A percentile compares a stretch with the other conserved stretches of the same genome.
Evolutionary conservation across 352 stramenopile genomes (phyloP).

Genomic region (Globisporangium paddicum): DNA sequence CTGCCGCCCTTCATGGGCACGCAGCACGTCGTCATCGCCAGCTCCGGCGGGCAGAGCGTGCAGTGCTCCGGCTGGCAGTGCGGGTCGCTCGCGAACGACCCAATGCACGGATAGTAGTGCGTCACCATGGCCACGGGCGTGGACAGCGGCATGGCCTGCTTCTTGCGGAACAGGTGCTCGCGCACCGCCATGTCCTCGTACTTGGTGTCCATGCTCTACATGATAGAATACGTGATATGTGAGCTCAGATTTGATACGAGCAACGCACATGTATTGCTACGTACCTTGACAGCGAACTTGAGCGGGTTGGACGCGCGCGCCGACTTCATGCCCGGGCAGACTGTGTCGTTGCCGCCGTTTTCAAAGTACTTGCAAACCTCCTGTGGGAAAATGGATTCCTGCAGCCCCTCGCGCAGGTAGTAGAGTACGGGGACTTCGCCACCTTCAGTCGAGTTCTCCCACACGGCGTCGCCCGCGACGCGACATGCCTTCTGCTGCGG

Average conservation of each 20-base stretch:
- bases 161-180: conserved; percentile 65
- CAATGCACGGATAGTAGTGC: conserved; percentile 81
- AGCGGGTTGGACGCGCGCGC: conserved; percentile 56
- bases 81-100: conserved; percentile 41
- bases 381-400: conserved; percentile 67
- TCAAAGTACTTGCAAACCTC: conserved; percentile 70
- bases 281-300: conserved; percentile 63
- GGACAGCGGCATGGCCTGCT: conserved; percentile 73
- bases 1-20: conserved; percentile 58
- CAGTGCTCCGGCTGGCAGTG: conserved; percentile 62
- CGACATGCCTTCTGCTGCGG: conserved; percentile 65
- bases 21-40: conserved; percentile 77
- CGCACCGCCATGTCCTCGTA: conserved; percentile 80
- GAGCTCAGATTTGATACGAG: too few species aligned
- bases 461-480: conserved; percentile 65
- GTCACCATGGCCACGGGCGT: conserved; percentile 70
- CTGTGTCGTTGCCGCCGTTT: conserved; percentile 49
- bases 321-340: conserved; percentile 58
- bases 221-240: too few species aligned
- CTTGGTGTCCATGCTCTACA: conserved; percentile 67
- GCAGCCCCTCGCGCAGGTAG: conserved; percentile 70
- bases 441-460: conserved; percentile 78
- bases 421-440: conserved; percentile 72
- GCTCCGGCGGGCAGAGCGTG: conserved; percentile 67
- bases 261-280: too few species aligned